These are phyloP conservation scores for Penicillium malachiteum DNA, from an alignment of 495 filamentous ascomycete genomes.

Conservation along the genomic window DNA sequence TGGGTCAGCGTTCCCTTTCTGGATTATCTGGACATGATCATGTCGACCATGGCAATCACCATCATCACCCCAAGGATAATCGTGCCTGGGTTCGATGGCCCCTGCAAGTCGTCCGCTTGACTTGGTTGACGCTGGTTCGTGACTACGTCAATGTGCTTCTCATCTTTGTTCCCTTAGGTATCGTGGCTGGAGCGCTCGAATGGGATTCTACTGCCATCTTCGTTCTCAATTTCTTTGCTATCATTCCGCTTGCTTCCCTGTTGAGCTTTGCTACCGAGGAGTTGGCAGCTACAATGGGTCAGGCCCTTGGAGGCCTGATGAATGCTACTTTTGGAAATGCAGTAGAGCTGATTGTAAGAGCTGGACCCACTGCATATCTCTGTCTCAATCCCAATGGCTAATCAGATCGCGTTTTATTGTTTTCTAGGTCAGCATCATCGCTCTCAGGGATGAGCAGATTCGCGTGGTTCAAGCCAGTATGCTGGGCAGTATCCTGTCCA, in stretches of 20 bases:
- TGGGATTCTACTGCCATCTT: conserved; percentile 81
- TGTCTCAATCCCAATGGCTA: background rate
- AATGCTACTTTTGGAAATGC: conserved; percentile 98
- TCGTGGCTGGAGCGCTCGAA: conserved; percentile 67
- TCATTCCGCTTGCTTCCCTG: conserved; percentile 88
- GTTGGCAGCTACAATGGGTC: conserved; percentile 76
- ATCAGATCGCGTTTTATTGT: background rate
- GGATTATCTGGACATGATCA: conserved; percentile 16
- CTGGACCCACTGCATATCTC: conserved; percentile 4
- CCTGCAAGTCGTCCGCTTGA: conserved; percentile 46
- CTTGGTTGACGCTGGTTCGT: conserved; percentile 55
- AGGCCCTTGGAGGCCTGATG: conserved; percentile 86
- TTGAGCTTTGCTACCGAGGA: conserved; percentile 96
- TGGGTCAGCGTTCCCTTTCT: conserved; percentile 25
- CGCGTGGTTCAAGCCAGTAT: conserved; percentile 96
- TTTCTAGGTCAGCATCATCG: conserved; percentile 86
- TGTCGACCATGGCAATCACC: conserved; percentile 10
- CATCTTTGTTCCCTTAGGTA: conserved; percentile 86
- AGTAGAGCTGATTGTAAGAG: conserved; percentile 90
- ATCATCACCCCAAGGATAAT: conserved; percentile 36
- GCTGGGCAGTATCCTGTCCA: conserved; percentile 95
- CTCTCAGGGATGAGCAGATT: conserved; percentile 80
- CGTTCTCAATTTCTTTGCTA: conserved; percentile 90
- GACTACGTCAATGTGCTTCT: conserved; percentile 86
- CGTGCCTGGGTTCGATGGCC: conserved; percentile 57